These are phyloP conservation scores for Glarea lozoyensis DNA, from an alignment of 495 filamentous ascomycete species.

Conservation along the genomic window DNA sequence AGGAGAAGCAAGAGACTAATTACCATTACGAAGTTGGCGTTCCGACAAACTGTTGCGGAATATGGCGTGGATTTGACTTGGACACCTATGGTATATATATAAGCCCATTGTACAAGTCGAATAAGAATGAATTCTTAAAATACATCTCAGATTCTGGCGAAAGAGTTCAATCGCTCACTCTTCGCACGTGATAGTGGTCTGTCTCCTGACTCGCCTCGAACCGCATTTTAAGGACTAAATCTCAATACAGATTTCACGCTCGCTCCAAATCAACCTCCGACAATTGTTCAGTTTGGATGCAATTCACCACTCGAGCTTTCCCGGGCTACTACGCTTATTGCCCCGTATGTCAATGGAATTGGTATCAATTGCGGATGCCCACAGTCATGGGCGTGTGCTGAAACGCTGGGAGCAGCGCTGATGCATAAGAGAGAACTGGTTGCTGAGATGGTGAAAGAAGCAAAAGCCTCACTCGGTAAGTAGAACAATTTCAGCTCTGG, in stretches of 20 bases:
- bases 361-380: conserved; percentile 65
- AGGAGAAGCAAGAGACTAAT: neutral
- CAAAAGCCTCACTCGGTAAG: conserved; percentile 21
- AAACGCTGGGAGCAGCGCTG: conserved; percentile 51
- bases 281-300: conserved; percentile 55
- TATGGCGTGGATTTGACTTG: conserved; percentile 56
- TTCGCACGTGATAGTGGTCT: conserved; percentile 50
- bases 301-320: conserved; percentile 47
- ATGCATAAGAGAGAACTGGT: conserved; percentile 53
- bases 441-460: conserved; percentile 44
- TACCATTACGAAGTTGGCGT: conserved; percentile 43
- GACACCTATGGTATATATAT: conserved; percentile 48
- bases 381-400: conserved; percentile 58
- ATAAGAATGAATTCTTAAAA: neutral
- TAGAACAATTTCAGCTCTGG: no score
- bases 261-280: conserved; percentile 31
- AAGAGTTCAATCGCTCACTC: conserved; percentile 55
- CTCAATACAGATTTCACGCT: conserved; percentile 31
- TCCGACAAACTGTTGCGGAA: conserved; percentile 48
- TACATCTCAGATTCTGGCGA: conserved; percentile 49
- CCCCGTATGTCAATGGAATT: conserved; percentile 50
- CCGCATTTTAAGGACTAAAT: neutral
- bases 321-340: conserved; percentile 48
- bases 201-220: neutral
- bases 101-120: neutral